A percentile compares a stretch with the other conserved stretches of the same genome.
Conservation (phyloP, 768 basidiomycete species). For the Hygrophoropsis aurantiaca region DNA sequence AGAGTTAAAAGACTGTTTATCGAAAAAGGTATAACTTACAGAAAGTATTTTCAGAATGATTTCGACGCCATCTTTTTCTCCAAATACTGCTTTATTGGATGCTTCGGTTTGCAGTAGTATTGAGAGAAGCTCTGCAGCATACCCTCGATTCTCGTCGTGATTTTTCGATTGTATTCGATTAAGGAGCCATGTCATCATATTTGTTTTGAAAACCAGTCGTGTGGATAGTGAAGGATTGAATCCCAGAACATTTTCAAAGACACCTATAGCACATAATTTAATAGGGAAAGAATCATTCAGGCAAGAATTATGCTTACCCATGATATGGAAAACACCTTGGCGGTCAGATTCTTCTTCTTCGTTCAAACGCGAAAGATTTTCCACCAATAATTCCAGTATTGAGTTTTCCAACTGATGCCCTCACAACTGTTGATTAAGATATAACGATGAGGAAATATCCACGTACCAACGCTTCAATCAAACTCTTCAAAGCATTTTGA, state of each 20-base stretch:
- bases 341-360: constrained; percentile 89
- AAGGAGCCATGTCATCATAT: constrained; percentile 76
- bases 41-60: constrained; percentile 72
- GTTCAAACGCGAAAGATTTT: constrained; percentile 86
- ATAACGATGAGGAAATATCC: constrained; percentile 1
- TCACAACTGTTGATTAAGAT: constrained; percentile 1
- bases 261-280: constrained; percentile 44
- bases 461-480: constrained; percentile 77
- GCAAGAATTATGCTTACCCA: constrained; percentile 49
- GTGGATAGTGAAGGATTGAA: constrained; percentile 78
- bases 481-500: constrained; percentile 67
- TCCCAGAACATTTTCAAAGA: constrained; percentile 90
- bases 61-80: constrained; percentile 79
- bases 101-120: constrained; percentile 80
- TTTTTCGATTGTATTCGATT: constrained; percentile 67
- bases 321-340: constrained; percentile 89
- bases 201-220: constrained; percentile 71
- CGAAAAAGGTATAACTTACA: constrained; percentile 47
- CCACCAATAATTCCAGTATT: constrained; percentile 83
- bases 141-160: constrained; percentile 90
- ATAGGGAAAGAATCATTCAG: not conserved
- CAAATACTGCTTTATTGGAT: constrained; percentile 67
- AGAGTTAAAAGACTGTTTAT: constrained; percentile 9
- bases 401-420: constrained; percentile 71
- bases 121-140: constrained; percentile 91